A percentile compares a stretch with the other conserved stretches of the same genome.
Evolutionary conservation across 257 asterid genomes (phyloP).

Genomic region (Solanum chilense): DNA sequence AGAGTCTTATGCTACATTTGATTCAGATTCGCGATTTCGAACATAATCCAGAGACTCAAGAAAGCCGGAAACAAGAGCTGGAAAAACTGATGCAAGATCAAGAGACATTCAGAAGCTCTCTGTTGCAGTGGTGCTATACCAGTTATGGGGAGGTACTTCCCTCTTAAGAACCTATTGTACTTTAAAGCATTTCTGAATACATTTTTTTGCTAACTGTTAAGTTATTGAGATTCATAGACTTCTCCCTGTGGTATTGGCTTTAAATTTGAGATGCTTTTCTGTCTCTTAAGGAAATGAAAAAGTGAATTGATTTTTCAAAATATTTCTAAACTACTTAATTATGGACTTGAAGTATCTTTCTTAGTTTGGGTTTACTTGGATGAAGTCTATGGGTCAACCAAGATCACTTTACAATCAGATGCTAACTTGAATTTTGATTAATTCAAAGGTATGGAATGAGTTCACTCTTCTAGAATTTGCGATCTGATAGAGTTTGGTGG

Average conservation of each 20-base stretch:
- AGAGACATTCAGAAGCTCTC: constrained; percentile 61
- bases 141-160: constrained; percentile 77
- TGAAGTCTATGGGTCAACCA: neutral
- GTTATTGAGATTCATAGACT: neutral
- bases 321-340: neutral
- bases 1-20: constrained; percentile 12
- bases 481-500: neutral
- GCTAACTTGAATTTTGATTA: neutral
- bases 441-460: neutral
- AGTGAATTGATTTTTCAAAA: neutral
- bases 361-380: neutral
- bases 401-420: neutral
- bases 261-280: neutral
- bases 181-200: neutral
- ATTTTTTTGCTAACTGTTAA: neutral
- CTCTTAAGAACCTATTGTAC: neutral
- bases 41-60: constrained; percentile 54
- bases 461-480: neutral
- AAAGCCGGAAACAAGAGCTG: constrained; percentile 57
- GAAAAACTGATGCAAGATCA: constrained; percentile 70
- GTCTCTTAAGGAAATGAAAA: neutral
- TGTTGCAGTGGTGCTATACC: constrained; percentile 73
- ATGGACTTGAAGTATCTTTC: neutral
- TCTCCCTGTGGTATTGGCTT: neutral
- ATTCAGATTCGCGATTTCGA: constrained; percentile 76